Conservation (phyloP, 1,284 basidiomycete genomes). For the Malassezia globosa region DNA sequence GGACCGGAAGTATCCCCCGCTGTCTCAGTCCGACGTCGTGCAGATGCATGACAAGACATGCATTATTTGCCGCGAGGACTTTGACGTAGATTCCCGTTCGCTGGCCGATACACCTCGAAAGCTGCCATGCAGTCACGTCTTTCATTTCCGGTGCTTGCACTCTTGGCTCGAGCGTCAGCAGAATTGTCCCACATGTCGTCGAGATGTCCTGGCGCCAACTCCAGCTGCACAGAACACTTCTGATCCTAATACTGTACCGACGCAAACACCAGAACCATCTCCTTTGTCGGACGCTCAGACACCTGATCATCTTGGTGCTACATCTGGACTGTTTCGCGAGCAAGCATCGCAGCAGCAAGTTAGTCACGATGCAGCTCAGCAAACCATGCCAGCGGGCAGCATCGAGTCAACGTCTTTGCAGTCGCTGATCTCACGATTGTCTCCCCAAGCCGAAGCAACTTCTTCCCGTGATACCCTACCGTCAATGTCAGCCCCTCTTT, state of each 20-base stretch:
- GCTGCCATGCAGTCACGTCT: conserved; percentile 87
- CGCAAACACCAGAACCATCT: too few species aligned
- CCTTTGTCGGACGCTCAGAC: not conserved
- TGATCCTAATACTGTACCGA: too few species aligned
- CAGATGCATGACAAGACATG: conserved; percentile 77
- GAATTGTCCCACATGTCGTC: conserved; percentile 86
- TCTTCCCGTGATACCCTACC: not conserved
- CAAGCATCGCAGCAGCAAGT: too few species aligned
- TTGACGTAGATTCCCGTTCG: conserved; percentile 46
- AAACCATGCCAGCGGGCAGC: too few species aligned
- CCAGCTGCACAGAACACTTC: too few species aligned
- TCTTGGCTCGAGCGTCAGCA: conserved; percentile 94
- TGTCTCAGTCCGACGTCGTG: conserved; percentile 69
- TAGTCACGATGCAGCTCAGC: too few species aligned
- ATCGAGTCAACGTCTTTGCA: too few species aligned
- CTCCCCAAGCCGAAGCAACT: conserved; percentile 39
- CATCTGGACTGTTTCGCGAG: too few species aligned
- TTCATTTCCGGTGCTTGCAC: conserved; percentile 92
- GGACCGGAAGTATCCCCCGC: conserved; percentile 89
- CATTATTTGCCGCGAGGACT: conserved; percentile 98
- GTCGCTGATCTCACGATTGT: too few species aligned
- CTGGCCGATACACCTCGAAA: conserved; percentile 60
- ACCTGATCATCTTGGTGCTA: too few species aligned
- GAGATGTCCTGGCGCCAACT: conserved; percentile 65
- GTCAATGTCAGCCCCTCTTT: too few species aligned